A percentile compares a stretch with the other conserved stretches of the same genome.
Conservation (phyloP, 306 rosid genomes). For the Lablab purpureus region DNA sequence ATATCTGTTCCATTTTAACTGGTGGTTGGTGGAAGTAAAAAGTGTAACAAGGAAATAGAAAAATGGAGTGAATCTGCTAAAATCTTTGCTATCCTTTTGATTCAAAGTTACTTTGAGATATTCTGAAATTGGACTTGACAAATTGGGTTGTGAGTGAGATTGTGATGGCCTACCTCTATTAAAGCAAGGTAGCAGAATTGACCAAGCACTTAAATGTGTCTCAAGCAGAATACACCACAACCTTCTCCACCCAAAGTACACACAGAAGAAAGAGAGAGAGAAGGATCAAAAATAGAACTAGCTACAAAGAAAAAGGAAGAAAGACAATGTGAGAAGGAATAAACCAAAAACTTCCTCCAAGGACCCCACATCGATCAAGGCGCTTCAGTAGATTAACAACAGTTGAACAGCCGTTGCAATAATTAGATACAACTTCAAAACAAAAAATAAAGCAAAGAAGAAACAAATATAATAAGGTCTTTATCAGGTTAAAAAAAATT, state of each 20-base stretch:
- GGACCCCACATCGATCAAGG: conserved; percentile 48
- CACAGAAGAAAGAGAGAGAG: conserved; percentile 14
- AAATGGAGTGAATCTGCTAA: conserved; percentile 17
- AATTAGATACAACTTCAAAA: conserved; percentile 56
- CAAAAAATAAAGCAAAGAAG: conserved; percentile 18
- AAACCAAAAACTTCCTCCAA: conserved; percentile 51
- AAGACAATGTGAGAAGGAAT: conserved; percentile 42
- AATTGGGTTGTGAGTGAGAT: conserved; percentile 34
- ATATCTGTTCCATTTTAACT: neutral
- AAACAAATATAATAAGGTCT: conserved; percentile 38
- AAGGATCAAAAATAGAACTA: conserved; percentile 33
- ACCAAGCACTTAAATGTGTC: conserved; percentile 36
- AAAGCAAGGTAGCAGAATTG: conserved; percentile 44
- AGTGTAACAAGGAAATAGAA: conserved; percentile 3
- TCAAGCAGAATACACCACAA: conserved; percentile 26
- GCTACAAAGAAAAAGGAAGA: neutral
- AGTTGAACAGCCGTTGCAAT: conserved; percentile 51
- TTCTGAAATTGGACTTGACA: conserved; percentile 33
- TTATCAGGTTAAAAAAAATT: conserved; percentile 17
- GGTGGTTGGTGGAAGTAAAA: conserved; percentile 2
- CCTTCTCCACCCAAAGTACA: conserved; percentile 31
- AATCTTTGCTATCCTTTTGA: conserved; percentile 16
- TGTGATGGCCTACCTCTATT: conserved; percentile 36
- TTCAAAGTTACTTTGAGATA: conserved; percentile 32
- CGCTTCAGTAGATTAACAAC: conserved; percentile 42